phyloP scores from a whole-genome alignment of 352 stramenopile genomes.

The Phytophthora cajani region DNA sequence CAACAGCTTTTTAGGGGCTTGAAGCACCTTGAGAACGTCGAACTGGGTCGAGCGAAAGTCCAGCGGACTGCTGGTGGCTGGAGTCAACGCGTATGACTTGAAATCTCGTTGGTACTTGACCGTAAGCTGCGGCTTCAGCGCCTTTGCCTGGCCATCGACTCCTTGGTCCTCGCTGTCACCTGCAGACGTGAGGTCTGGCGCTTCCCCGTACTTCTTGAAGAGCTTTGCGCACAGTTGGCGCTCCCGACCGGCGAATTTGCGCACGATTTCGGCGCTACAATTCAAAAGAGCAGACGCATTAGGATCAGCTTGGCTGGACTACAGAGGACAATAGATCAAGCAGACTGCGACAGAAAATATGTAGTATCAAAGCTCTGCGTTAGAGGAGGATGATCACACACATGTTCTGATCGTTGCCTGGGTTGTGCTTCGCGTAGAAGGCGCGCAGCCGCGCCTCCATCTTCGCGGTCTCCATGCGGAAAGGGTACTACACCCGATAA shows the following conservation, averaged over 20 bases:
- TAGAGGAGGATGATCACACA: slow-evolving; percentile 27
- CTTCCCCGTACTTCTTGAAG: slow-evolving; percentile 79
- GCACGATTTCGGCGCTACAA: slow-evolving; percentile 72
- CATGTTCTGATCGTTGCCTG: slow-evolving; percentile 82
- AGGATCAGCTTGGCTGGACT: slow-evolving; percentile 5
- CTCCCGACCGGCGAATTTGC: slow-evolving; percentile 72
- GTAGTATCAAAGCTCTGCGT: background rate
- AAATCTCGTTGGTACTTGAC: slow-evolving; percentile 51
- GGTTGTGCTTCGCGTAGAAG: slow-evolving; percentile 83
- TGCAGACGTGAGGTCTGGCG: slow-evolving; percentile 39
- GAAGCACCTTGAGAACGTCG: slow-evolving; percentile 62
- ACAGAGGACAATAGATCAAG: background rate
- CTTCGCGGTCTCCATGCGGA: slow-evolving; percentile 27
- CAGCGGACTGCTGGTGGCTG: slow-evolving; percentile 28
- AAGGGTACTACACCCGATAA: too few species aligned
- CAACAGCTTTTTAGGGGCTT: slow-evolving; percentile 20
- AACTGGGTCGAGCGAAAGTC: slow-evolving; percentile 67
- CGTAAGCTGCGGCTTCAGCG: background rate
- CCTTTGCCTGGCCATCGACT: background rate
- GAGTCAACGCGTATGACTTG: slow-evolving; percentile 24
- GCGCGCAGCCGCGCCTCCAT: slow-evolving; percentile 66
- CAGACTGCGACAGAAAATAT: background rate
- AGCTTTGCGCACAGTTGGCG: slow-evolving; percentile 71
- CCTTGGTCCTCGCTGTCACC: background rate
- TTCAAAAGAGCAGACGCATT: background rate